These are phyloP conservation scores for Antarctomyces pellizariae DNA, from an alignment of 495 filamentous ascomycete species.

Conservation along the genomic window DNA sequence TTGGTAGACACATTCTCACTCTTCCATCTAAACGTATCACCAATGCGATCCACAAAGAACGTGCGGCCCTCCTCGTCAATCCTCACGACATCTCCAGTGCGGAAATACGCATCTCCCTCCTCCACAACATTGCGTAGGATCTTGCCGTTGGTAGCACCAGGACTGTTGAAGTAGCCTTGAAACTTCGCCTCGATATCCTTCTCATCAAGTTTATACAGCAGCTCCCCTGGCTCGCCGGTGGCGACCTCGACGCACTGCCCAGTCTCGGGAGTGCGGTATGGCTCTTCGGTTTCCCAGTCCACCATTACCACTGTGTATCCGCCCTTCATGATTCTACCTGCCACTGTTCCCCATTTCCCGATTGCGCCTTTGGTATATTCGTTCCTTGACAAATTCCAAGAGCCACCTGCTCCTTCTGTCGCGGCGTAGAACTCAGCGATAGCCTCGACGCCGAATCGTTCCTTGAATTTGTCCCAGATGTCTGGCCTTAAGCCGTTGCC, in stretches of 20 bases:
- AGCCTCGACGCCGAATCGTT: constrained; percentile 60
- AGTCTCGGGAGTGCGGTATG: constrained; percentile 45
- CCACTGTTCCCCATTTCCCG: constrained; percentile 47
- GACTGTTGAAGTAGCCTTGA: constrained; percentile 74
- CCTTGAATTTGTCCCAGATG: constrained; percentile 71
- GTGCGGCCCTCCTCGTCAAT: constrained; percentile 47
- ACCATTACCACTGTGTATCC: constrained; percentile 39
- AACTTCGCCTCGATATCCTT: constrained; percentile 38
- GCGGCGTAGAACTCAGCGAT: constrained; percentile 81
- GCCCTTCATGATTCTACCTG: constrained; percentile 25
- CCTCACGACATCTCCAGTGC: constrained; percentile 62
- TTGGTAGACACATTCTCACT: constrained; percentile 77
- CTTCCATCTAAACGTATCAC: constrained; percentile 93
- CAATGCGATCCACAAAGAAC: constrained; percentile 77
- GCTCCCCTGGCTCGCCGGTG: constrained; percentile 49
- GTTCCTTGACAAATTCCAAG: constrained; percentile 59
- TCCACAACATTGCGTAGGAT: constrained; percentile 53
- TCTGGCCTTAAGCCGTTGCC: constrained; percentile 88
- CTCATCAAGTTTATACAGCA: constrained; percentile 51
- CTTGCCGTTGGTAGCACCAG: constrained; percentile 49
- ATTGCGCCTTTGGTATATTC: constrained; percentile 59
- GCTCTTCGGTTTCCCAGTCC: constrained; percentile 47
- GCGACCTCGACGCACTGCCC: constrained; percentile 40
- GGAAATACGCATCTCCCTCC: constrained; percentile 73
- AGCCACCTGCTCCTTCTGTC: constrained; percentile 52